Evolutionary conservation across 805 yeast species (phyloP), one percentile per base, ranked within the genome.

Genomic region (Candida sonorensis): DNA sequence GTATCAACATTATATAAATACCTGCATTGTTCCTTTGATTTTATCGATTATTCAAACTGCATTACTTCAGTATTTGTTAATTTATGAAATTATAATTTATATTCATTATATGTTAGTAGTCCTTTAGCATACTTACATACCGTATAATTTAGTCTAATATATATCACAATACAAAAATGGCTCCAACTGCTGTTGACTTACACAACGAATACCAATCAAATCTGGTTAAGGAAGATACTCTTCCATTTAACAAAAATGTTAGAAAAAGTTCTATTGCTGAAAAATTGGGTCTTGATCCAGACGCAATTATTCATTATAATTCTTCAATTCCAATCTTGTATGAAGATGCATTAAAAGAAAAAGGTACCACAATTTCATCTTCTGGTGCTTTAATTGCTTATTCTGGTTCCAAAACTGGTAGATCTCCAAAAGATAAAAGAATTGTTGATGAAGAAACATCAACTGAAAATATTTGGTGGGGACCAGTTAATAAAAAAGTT

Each of bases 401-500:
- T 66, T 86, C 96, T 14, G 98, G 98, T 55, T 67, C 75, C 46
- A 90, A 90, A 67, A 90, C 97, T 34, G 98, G 98, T 53, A 81
- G 98, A 66, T 90, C 97, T 22, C 98, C 98, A 59, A 84, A 83
- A 69, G 98, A 90, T 67, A 90, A 90, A 64, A 83, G 98, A 67
- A 85, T 90, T 59, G 97, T 90, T 42, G 97, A 88, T 52, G 97
- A 92, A 68, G 81, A 75, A 49, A 72, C 92, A 31, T 86, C 96
- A 24, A 64, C 72, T 39, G 72, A 84, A 37, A 68, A 88, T 54
- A 77, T 90, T 50, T 90, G 98, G 98, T 90, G 98, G 98, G 98
- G 98, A 17, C 97, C 97, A 2, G 98, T 90, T 47, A 90, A 90
- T 69, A 86, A 83, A 66, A 84, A 90, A 65, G 88, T 90, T 49